These are phyloP conservation scores for Polyporus tsugae DNA, from an alignment of 1,284 basidiomycete genomes.

Conservation along the genomic window DNA sequence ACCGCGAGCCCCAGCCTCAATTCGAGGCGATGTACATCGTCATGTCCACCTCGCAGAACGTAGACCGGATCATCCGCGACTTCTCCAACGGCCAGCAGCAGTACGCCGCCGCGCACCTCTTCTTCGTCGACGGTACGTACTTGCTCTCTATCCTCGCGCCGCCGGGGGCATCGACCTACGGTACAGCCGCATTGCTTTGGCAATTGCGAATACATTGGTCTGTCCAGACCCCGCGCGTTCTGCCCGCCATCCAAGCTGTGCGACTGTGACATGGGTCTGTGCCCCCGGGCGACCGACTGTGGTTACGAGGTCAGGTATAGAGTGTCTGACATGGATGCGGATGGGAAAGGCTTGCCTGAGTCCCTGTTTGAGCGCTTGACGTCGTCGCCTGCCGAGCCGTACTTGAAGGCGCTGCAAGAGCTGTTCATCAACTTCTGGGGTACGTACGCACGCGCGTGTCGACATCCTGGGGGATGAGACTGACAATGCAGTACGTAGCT, in stretches of 20 bases:
- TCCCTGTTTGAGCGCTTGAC: slow-evolving; percentile 78
- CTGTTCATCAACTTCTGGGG: slow-evolving; percentile 92
- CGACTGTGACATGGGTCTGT: slow-evolving; percentile 11
- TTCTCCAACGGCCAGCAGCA: slow-evolving; percentile 74
- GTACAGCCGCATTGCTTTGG: neutral
- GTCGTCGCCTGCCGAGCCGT: slow-evolving; percentile 73
- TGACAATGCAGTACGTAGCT: slow-evolving; percentile 53
- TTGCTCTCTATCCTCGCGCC: neutral
- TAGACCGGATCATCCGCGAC: slow-evolving; percentile 91
- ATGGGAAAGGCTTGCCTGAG: slow-evolving; percentile 70
- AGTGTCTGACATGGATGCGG: slow-evolving; percentile 15
- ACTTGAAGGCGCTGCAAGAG: slow-evolving; percentile 79
- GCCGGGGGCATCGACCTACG: slow-evolving; percentile 15
- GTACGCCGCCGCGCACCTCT: slow-evolving; percentile 91
- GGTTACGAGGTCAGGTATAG: neutral
- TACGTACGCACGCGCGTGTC: slow-evolving; percentile 46
- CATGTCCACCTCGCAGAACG: slow-evolving; percentile 94
- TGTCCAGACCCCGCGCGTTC: slow-evolving; percentile 1
- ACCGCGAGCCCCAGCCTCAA: slow-evolving; percentile 79
- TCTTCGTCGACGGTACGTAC: slow-evolving; percentile 91
- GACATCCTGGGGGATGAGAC: neutral
- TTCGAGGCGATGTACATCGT: slow-evolving; percentile 94
- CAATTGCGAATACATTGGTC: slow-evolving; percentile 2
- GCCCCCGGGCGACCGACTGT: slow-evolving; percentile 10
- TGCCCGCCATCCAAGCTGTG: neutral